Base-by-base conservation (phyloP, 495 filamentous ascomycete genomes). In the Elasticomyces elasticus region DNA sequence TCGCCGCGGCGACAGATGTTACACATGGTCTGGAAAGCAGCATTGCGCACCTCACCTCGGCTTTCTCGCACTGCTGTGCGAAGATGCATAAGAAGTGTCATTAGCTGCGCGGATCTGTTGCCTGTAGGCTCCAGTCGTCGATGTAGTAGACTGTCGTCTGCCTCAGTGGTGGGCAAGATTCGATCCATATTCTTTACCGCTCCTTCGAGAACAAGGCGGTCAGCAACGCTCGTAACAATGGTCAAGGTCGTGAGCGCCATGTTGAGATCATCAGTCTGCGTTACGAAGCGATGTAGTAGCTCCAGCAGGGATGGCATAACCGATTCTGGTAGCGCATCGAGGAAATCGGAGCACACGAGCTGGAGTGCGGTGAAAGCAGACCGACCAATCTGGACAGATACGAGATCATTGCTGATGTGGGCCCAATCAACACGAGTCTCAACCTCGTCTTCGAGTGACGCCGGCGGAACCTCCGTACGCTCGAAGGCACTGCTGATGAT, bases 241-340 rank as follows among this genome's bases (percentile, higher is more conserved):
- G 91, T 94, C 11, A 92, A 84, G 1, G 88, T 90, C 79, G 94
- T 96, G 15, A 98, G 72, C 0, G 90, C 94, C 52, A 96, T 94
- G 60, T 98, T 98, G 50, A 98, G 79, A 67, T 97, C 92, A 59
- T 94, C 85, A 33, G 81, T 76, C 65, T 97, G 91, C 1, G 80
- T 79, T 49, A 84, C 86, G 69, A 97, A 98, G 54, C 82, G 81
- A 59, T 86, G 86, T 20, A 98, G 79, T 41, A 89, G 86, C 70
- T 96, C 85, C 56, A 96, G 82, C 17, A 97, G 78, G 54, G 83
- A 84, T 51, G 89, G 73, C 33, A 95, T 80, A 67, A 86, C 92
- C 25, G 78, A 73, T 44, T 83, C 79, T 1, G 92, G 89, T 40
- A 98, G 69, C 40, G 84, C 79, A 42, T 82, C 74, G 7, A 97